phyloP scores from a whole-genome alignment of 441 rosid species.

The Pelargonium fulgidum region DNA sequence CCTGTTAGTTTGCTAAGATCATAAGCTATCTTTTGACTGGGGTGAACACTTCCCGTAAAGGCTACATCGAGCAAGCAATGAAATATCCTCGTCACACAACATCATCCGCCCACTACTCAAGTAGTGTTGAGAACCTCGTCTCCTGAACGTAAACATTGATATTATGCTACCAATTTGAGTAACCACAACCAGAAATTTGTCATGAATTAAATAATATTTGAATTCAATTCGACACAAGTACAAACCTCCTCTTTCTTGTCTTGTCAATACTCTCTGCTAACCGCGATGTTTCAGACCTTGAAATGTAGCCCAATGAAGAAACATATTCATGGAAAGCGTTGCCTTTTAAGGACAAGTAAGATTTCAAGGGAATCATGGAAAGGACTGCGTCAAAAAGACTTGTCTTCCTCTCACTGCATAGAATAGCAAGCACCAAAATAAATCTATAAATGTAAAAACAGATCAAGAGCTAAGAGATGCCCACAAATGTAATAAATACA shows the following conservation, averaged over 20 bases:
- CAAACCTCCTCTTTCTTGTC: constrained; percentile 46
- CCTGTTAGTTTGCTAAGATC: constrained; percentile 4
- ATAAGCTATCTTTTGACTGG: constrained; percentile 16
- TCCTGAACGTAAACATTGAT: constrained; percentile 34
- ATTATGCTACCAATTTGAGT: constrained; percentile 12
- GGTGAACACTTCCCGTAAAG: constrained; percentile 28
- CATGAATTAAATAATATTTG: neutral
- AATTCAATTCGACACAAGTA: constrained; percentile 13
- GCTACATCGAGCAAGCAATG: constrained; percentile 43
- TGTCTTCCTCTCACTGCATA: constrained; percentile 46
- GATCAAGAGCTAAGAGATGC: neutral
- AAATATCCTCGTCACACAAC: constrained; percentile 62
- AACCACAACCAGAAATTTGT: neutral
- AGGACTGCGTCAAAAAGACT: constrained; percentile 33
- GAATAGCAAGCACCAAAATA: constrained; percentile 9
- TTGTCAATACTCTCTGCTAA: constrained; percentile 32
- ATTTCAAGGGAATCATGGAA: constrained; percentile 53
- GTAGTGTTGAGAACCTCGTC: constrained; percentile 55
- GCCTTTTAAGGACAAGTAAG: constrained; percentile 51
- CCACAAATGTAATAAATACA: neutral
- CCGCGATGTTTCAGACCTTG: constrained; percentile 60
- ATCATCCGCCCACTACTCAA: constrained; percentile 47
- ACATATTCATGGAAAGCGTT: constrained; percentile 58
- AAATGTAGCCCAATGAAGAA: constrained; percentile 56
- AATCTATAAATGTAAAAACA: neutral